A percentile compares a stretch with the other conserved stretches of the same genome.
phyloP scores from a whole-genome alignment of 2,329 filamentous ascomycete genomes.

The Aurifilum marmelostoma region DNA sequence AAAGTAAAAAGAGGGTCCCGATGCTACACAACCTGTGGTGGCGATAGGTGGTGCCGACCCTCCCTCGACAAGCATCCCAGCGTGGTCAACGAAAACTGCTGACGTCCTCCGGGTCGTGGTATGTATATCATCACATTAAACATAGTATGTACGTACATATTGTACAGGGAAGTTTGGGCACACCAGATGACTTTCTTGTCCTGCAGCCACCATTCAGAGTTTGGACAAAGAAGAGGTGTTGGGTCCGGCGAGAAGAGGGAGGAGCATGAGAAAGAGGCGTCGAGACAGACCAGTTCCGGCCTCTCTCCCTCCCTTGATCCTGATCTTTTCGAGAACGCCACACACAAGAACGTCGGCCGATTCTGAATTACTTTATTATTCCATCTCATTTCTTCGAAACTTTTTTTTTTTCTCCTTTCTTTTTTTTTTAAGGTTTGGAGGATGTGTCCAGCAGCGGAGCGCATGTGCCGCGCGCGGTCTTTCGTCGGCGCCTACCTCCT shows the following conservation, averaged over 20 bases:
- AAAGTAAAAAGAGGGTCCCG: neutral
- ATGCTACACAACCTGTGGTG: slow-evolving; percentile 3
- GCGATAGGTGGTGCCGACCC: neutral
- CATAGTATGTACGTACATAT: neutral
- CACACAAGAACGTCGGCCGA: neutral
- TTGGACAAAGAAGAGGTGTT: neutral
- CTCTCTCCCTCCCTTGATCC: neutral
- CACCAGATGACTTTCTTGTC: slow-evolving; percentile 15
- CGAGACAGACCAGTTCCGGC: neutral
- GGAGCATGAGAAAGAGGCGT: neutral
- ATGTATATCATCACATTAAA: neutral
- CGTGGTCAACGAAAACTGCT: neutral
- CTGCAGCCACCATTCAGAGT: slow-evolving; percentile 8
- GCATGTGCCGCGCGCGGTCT: neutral
- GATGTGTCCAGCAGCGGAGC: neutral
- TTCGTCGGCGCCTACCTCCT: neutral
- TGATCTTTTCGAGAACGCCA: neutral
- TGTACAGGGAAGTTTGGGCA: neutral
- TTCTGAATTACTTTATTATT: neutral
- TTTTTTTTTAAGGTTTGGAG: neutral
- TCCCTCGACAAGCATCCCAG: too few relatives aligned
- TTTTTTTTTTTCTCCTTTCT: neutral
- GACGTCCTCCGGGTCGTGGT: neutral
- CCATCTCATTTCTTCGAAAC: neutral
- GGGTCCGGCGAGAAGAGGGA: neutral